Base-by-base conservation (phyloP, 768 basidiomycete species). In the Scleroderma citrinum region DNA sequence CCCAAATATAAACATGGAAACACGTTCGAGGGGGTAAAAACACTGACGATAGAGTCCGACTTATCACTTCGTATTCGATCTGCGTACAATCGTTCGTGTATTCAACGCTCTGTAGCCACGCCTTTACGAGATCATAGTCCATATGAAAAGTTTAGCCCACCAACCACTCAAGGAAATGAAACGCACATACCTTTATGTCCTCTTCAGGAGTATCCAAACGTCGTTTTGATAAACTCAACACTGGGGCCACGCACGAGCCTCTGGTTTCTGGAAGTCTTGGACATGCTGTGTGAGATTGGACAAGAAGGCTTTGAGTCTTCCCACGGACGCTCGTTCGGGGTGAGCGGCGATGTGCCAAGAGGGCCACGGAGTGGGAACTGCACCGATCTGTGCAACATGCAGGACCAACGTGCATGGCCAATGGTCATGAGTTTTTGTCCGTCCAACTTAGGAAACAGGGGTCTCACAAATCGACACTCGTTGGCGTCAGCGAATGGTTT, bases 271-370 rank as follows among this genome's bases (percentile, higher is more conserved):
- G 68, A 96, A 97, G 8, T 63, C 65, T 23, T 71, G 74, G 17
- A 94, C 86, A 59, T 83, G 81, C 5, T 58, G 67, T 5, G 86
- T 80, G 19, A 97, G 76, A 23, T 68, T 64, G 5, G 70, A 51
- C 13, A 97, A 71, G 70, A 96, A 96, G 3, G 64, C 44, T 16
- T 66, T 64, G 13, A 92, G 70, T 0, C 71, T 71, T 2, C 63
- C 58, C 0, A 76, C 51, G 4, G 78, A 65, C 24, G 84, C 80
- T 14, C 85, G 77, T 12, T 74, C 73, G 0, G 85, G 85, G 55
- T 91, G 86, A 7, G 91, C 91, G 21, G 90, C 94, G 59, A 98
- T 89, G 50, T 90, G 70, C 95, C 95, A 99, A 0, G 92, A 94
- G 13, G 93, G 90, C 95, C 95, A 99, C 0, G 95, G 95, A 0